Percentiles rank a stretch among this genome's conserved stretches.
phyloP scores from a whole-genome alignment of 495 filamentous ascomycete species.

The Bombardia bombarda region DNA sequence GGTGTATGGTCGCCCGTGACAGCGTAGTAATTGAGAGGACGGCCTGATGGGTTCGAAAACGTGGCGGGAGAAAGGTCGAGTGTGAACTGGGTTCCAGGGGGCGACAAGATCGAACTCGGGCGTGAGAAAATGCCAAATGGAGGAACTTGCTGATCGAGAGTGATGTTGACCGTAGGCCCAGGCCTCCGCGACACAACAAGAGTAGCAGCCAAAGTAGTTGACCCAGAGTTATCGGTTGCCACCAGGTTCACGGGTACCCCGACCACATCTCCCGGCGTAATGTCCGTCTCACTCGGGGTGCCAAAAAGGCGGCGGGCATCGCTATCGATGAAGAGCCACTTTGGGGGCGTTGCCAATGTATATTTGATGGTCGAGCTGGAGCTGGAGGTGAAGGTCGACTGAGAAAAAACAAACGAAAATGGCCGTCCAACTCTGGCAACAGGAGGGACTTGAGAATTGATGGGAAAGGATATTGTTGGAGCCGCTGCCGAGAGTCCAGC shows the following conservation, averaged over 20 bases:
- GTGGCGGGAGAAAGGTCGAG: conserved; percentile 32
- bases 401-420: conserved; percentile 61
- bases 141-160: conserved; percentile 28
- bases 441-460: conserved; percentile 71
- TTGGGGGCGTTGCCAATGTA: conserved; percentile 51
- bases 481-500: conserved; percentile 27
- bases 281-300: conserved; percentile 49
- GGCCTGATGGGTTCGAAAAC: conserved; percentile 22
- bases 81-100: conserved; percentile 28
- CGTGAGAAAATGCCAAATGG: conserved; percentile 34
- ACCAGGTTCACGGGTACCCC: conserved; percentile 47
- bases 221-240: conserved; percentile 53
- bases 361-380: conserved; percentile 47
- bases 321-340: conserved; percentile 64
- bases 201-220: conserved; percentile 49
- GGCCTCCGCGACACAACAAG: conserved; percentile 51
- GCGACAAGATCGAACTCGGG: conserved; percentile 28
- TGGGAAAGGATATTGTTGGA: conserved; percentile 52
- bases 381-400: conserved; percentile 55
- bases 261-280: conserved; percentile 38
- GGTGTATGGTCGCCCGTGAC: conserved; percentile 69
- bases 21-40: conserved; percentile 58
- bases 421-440: conserved; percentile 57
- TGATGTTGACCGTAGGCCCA: conserved; percentile 24
- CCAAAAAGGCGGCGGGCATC: conserved; percentile 54